Percentiles rank a stretch among this genome's conserved stretches.
phyloP scores from a whole-genome alignment of 2,329 filamentous ascomycete species.

The Rutstroemia sp. region DNA sequence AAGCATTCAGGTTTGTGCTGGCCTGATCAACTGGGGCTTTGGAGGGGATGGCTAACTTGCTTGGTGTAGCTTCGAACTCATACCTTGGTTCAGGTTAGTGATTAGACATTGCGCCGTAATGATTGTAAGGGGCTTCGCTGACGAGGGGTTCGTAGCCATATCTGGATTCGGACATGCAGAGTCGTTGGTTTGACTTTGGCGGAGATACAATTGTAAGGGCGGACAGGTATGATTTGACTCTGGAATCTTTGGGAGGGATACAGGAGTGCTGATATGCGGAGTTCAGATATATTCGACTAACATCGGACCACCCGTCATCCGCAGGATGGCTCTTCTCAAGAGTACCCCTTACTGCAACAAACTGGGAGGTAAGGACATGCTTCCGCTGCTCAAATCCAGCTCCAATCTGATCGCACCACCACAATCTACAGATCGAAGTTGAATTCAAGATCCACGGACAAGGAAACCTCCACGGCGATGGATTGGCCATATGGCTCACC shows the following conservation, averaged over 20 bases:
- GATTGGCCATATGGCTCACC: constrained; percentile 96
- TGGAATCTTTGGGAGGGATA: not conserved
- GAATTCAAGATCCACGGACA: constrained; percentile 92
- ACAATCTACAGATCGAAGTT: constrained; percentile 61
- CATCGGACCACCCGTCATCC: constrained; percentile 83
- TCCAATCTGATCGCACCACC: not conserved
- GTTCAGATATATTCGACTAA: constrained; percentile 79
- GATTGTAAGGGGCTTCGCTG: constrained; percentile 2
- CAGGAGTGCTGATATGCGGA: constrained; percentile 20
- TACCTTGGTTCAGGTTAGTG: constrained; percentile 66
- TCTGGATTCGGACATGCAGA: constrained; percentile 95
- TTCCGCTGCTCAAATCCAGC: not conserved
- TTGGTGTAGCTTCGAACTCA: constrained; percentile 70
- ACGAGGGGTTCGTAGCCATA: constrained; percentile 59
- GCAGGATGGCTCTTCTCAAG: constrained; percentile 90
- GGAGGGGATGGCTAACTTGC: constrained; percentile 1
- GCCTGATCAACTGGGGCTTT: not conserved
- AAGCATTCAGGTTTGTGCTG: constrained; percentile 53
- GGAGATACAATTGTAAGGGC: constrained; percentile 81
- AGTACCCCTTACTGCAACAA: constrained; percentile 90
- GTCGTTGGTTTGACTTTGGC: constrained; percentile 98
- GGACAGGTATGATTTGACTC: constrained; percentile 48
- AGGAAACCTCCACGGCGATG: constrained; percentile 88
- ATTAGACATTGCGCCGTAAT: not conserved
- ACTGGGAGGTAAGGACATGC: constrained; percentile 66